A percentile compares a stretch with the other conserved stretches of the same genome.
Evolutionary conservation across 1,284 basidiomycete species (phyloP).

Genomic region (Pisolithus thermaeus): DNA sequence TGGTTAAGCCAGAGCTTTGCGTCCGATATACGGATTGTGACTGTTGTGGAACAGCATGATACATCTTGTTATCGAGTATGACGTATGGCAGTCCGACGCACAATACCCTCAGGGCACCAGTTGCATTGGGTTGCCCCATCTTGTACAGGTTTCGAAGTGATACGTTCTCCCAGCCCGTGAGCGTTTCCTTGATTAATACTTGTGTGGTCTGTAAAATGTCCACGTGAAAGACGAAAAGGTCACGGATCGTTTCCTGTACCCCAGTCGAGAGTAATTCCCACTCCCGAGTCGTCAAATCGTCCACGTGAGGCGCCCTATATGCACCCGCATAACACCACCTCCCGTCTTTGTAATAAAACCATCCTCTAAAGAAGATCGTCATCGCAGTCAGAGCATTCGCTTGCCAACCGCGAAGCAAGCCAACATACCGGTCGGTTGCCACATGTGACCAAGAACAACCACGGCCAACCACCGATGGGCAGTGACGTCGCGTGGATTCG

Average conservation of each 20-base stretch:
- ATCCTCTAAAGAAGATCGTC: no score
- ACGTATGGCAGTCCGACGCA: conserved; percentile 43
- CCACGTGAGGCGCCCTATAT: no score
- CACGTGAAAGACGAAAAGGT: conserved; percentile 41
- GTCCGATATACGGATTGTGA: conserved; percentile 40
- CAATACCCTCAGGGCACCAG: conserved; percentile 63
- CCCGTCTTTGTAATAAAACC: no score
- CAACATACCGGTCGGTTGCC: no score
- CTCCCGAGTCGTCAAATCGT: no score
- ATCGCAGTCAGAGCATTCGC: no score
- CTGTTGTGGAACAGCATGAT: conserved; percentile 58
- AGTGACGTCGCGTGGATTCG: no score
- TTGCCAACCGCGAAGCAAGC: no score
- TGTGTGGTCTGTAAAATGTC: conserved; percentile 56
- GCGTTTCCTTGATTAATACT: conserved; percentile 63
- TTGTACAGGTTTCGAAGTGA: conserved; percentile 73
- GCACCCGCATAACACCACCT: no score
- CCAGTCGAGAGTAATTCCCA: no score
- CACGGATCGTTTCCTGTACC: conserved; percentile 49
- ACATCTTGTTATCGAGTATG: conserved; percentile 60
- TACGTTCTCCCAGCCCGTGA: conserved; percentile 61
- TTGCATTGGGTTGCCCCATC: conserved; percentile 60
- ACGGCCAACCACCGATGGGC: no score
- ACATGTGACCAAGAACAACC: no score
- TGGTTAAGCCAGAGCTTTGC: conserved; percentile 16